These are phyloP conservation scores for Epichloe amarillans DNA, from an alignment of 2,329 filamentous ascomycete species.

Conservation along the genomic window DNA sequence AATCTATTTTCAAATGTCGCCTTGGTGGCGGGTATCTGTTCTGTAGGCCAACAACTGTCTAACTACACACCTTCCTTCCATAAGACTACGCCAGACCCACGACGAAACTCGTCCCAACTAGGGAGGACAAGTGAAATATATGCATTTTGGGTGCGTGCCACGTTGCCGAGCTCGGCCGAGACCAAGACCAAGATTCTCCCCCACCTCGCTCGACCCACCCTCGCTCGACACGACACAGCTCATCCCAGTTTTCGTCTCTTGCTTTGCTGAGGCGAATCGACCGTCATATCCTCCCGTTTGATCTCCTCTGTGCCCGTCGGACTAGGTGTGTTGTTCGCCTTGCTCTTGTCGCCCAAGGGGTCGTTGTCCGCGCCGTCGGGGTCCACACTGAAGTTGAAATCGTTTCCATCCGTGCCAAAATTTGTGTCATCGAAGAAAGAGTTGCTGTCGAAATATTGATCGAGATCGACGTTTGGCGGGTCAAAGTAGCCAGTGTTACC, in stretches of 20 bases:
- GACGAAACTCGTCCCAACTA: neutral
- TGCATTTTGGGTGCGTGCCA: no score
- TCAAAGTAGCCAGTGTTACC: slow-evolving; percentile 22
- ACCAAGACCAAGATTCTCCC: no score
- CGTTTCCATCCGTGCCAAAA: slow-evolving; percentile 29
- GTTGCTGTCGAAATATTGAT: slow-evolving; percentile 37
- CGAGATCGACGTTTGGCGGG: slow-evolving; percentile 30
- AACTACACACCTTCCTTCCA: neutral
- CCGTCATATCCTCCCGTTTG: slow-evolving; percentile 25
- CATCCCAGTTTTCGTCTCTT: slow-evolving; percentile 27
- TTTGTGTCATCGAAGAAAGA: slow-evolving; percentile 24
- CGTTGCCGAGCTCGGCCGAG: neutral
- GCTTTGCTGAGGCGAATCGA: slow-evolving; percentile 14
- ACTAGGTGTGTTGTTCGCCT: slow-evolving; percentile 28
- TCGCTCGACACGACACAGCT: neutral
- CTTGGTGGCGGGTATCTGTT: neutral
- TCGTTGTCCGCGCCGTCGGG: slow-evolving; percentile 11
- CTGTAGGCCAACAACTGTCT: neutral
- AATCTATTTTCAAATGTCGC: neutral
- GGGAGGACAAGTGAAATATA: no score
- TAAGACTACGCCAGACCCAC: neutral
- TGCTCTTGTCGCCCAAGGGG: neutral
- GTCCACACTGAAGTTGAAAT: slow-evolving; percentile 40
- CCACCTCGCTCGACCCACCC: no score
- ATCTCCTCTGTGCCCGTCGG: slow-evolving; percentile 39